These are phyloP conservation scores for Striga asiatica DNA, from an alignment of 257 asterid genomes.

Conservation along the genomic window DNA sequence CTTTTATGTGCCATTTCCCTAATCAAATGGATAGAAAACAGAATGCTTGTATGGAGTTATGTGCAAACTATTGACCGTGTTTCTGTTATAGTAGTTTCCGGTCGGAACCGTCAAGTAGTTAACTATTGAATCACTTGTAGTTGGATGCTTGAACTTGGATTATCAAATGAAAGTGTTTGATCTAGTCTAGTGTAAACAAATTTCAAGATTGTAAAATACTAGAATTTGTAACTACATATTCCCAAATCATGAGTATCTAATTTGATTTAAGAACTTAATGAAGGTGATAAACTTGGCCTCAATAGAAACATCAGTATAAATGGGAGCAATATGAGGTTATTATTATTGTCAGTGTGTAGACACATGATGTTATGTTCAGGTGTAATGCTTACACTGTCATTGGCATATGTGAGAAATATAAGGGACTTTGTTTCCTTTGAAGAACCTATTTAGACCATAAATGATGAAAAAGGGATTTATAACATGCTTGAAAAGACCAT, in stretches of 20 bases:
- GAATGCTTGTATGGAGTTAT: too few species aligned
- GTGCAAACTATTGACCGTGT: too few species aligned
- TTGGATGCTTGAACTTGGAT: background rate
- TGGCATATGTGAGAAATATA: background rate
- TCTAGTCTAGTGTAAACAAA: background rate
- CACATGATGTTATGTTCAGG: background rate
- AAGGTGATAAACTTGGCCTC: background rate
- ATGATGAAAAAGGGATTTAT: background rate
- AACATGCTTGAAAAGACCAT: background rate
- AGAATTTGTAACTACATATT: background rate
- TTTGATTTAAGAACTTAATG: background rate
- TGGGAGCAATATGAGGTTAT: background rate
- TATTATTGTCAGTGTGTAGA: background rate
- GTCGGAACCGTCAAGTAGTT: background rate
- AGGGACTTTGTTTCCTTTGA: background rate
- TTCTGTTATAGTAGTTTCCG: slow-evolving; percentile 9
- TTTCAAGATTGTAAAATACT: background rate
- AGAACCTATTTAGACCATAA: background rate
- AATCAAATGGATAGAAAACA: too few species aligned
- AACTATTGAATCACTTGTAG: background rate
- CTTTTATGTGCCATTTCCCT: background rate
- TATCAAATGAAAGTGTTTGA: background rate
- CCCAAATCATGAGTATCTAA: background rate
- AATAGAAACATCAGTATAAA: background rate
- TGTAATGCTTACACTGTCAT: background rate